A percentile compares a stretch with the other conserved stretches of the same genome.
These are phyloP conservation scores for Tieghemiomyces parasiticus DNA, from an alignment of 192 early-diverging fungal genomes.

Conservation along the genomic window DNA sequence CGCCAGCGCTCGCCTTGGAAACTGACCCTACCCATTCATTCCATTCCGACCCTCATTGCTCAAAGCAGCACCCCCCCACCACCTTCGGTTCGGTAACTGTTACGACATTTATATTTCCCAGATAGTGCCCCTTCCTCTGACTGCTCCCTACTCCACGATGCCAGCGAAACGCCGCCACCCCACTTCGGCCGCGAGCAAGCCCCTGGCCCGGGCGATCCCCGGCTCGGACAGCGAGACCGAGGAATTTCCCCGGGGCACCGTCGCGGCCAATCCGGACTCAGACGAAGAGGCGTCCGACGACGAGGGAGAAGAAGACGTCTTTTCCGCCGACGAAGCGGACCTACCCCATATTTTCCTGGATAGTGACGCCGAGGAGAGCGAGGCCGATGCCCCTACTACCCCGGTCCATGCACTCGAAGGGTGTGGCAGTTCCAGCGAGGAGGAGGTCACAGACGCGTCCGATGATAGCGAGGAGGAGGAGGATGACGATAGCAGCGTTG, in stretches of 20 bases:
- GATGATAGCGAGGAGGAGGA: constrained; percentile 32
- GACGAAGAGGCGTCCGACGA: constrained; percentile 36
- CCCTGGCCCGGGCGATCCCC: constrained; percentile 13
- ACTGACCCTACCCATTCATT: too few species aligned
- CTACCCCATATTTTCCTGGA: constrained; percentile 11
- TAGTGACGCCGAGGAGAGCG: constrained; percentile 29
- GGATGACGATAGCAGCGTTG: constrained; percentile 25
- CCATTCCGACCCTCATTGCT: too few species aligned
- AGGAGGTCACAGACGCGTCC: constrained; percentile 14
- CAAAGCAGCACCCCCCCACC: too few species aligned
- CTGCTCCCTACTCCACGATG: too few species aligned
- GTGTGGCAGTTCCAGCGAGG: constrained; percentile 28
- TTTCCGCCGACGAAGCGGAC: constrained; percentile 14
- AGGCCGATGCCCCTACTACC: constrained; percentile 24
- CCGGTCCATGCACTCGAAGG: constrained; percentile 23
- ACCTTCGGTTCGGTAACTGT: too few species aligned
- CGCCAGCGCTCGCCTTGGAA: too few species aligned
- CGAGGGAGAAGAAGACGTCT: constrained; percentile 15
- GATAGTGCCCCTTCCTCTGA: too few species aligned
- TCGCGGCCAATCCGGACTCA: constrained; percentile 14
- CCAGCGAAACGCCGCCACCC: too few species aligned
- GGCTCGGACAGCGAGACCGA: constrained; percentile 14
- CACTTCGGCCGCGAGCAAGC: too few species aligned
- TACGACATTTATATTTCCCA: too few species aligned
- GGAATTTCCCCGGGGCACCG: constrained; percentile 14